Percentiles rank a stretch among this genome's conserved stretches.
Evolutionary conservation across 2,329 filamentous ascomycete species (phyloP).

Genomic region (Scedosporium dehoogii): DNA sequence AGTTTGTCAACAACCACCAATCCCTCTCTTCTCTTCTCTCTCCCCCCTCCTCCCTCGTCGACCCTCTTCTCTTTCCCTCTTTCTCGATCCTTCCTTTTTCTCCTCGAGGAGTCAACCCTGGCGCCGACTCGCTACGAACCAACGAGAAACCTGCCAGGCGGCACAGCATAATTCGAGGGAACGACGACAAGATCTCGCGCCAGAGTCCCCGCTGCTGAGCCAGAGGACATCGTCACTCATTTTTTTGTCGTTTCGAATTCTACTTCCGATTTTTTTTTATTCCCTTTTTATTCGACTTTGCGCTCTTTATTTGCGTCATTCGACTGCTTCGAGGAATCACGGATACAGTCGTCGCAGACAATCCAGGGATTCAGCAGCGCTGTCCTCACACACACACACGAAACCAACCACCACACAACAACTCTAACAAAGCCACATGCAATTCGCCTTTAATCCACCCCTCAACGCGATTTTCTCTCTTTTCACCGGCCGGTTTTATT

Average conservation of each 20-base stretch:
- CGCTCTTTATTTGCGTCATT: not conserved
- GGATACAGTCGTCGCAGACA: not conserved
- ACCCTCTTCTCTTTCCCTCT: conserved; percentile 1
- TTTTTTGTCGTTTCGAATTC: not conserved
- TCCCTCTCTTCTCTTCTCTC: not conserved
- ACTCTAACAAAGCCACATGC: not conserved
- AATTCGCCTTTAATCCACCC: not conserved
- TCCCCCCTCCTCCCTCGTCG: not conserved
- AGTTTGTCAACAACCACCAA: not conserved
- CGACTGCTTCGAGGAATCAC: conserved; percentile 1
- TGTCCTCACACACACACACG: not conserved
- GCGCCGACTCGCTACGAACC: not conserved
- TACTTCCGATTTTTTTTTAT: not conserved
- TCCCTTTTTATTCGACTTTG: not conserved
- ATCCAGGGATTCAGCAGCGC: conserved; percentile 8
- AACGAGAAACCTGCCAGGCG: not conserved
- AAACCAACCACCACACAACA: not conserved
- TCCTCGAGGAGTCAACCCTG: not conserved
- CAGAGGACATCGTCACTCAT: not conserved
- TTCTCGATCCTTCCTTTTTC: not conserved
- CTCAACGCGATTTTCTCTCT: not conserved
- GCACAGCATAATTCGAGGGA: not conserved
- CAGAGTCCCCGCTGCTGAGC: not conserved
- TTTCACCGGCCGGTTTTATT: not conserved
- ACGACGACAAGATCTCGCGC: not conserved